Base-by-base conservation (phyloP, 1,284 basidiomycete species). In the Fistulinella cinereoalba region DNA sequence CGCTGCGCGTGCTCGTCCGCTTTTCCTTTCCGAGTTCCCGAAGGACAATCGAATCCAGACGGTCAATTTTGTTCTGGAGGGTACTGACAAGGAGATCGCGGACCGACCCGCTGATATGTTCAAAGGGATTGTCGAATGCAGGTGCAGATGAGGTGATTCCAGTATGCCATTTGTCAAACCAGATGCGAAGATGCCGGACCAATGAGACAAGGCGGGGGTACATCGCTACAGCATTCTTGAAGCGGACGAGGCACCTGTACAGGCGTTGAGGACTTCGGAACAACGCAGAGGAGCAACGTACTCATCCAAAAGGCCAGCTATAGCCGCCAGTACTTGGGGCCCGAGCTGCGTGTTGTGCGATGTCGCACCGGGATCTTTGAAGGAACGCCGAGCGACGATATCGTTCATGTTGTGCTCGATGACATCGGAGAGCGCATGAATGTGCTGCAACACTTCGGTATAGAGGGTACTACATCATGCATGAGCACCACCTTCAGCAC, bases 201-300 rank as follows among this genome's bases (percentile, higher is more conserved):
- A 81, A 60, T 0, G 54, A 43, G 2, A 56, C 58, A 2, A 85
- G 55, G n/a, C 66, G 55, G 0, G 79, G 76, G 46, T 82, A 70
- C n/a, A 60, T 69, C 0, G 68, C 67, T 1, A 74, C 60, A 0
- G 74, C 74, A 23, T 77, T 73, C 57, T 83, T 83, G 67, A 83
- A 85, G 1, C 81, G 79, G 0, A 73, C 72, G 16, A 85, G 56
- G 43, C 74, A 81, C 53, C 83, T 86, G 10, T 2, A 25, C 24
- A 31, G 6, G 3, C 2, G 23, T 3, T 16, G n/a, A n/a, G n/a
- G n/a, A n/a, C n/a, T n/a, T n/a, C n/a, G n/a, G n/a, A n/a, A n/a
- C n/a, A n/a, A n/a, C n/a, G n/a, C n/a, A n/a, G n/a, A n/a, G n/a
- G n/a, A n/a, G n/a, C n/a, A n/a, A n/a, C 77, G 37, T 54, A 85